These are phyloP conservation scores for Trichoderma cornu-damae DNA, from an alignment of 2,329 filamentous ascomycete species.

Conservation along the genomic window DNA sequence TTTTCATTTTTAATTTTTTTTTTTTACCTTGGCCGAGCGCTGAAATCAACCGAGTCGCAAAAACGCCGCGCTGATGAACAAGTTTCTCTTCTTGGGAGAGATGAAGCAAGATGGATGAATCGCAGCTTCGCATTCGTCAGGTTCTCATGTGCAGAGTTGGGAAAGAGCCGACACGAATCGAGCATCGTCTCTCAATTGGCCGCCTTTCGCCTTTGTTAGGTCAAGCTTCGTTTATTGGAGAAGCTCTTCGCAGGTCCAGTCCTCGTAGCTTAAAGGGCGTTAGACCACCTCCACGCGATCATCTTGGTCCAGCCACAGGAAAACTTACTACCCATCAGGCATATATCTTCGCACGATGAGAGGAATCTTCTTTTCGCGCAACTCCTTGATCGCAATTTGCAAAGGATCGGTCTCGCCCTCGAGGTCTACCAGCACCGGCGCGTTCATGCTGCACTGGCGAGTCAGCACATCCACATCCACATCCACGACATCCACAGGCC, in stretches of 20 bases:
- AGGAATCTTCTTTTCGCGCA: conserved; percentile 97
- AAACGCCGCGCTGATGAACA: conserved; percentile 37
- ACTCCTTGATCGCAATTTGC: conserved; percentile 95
- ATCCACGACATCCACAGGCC: too few relatives aligned
- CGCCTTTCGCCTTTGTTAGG: not conserved
- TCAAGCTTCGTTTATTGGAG: conserved; percentile 48
- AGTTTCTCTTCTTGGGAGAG: conserved; percentile 16
- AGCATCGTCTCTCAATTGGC: not conserved
- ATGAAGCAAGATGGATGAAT: not conserved
- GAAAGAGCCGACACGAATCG: not conserved
- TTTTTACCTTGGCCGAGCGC: not conserved
- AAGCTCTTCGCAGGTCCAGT: conserved; percentile 97
- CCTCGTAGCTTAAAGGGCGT: conserved; percentile 70
- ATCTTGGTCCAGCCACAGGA: not conserved
- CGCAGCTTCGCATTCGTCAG: not conserved
- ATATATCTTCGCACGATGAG: conserved; percentile 92
- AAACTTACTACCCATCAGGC: conserved; percentile 85
- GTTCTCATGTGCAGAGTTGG: too few relatives aligned
- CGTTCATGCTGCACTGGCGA: conserved; percentile 70
- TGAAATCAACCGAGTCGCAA: conserved; percentile 22
- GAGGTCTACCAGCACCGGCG: conserved; percentile 89
- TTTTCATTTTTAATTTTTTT: too few relatives aligned
- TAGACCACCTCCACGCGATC: not conserved
- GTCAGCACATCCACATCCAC: conserved; percentile 22
- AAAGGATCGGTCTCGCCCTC: conserved; percentile 97